Percentiles rank a stretch among this genome's conserved stretches.
phyloP scores from a whole-genome alignment of 495 filamentous ascomycete genomes.

The Aspergillus bridgeri region DNA sequence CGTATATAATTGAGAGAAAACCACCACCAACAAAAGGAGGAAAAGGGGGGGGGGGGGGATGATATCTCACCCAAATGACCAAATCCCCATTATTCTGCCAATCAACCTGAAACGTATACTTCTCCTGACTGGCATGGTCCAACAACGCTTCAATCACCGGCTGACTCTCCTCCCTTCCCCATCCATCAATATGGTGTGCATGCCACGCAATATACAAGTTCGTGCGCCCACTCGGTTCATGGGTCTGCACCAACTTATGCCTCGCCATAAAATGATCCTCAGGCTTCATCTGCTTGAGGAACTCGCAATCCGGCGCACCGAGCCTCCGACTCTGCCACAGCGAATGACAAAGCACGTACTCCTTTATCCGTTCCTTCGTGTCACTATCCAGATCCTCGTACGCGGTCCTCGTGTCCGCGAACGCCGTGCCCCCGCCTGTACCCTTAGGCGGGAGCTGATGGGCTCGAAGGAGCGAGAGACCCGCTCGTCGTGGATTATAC shows the following conservation, averaged over 20 bases:
- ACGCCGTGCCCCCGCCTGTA: conserved; percentile 54
- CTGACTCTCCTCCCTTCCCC: conserved; percentile 28
- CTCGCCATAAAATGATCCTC: conserved; percentile 38
- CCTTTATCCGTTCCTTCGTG: conserved; percentile 38
- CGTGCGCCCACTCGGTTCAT: conserved; percentile 51
- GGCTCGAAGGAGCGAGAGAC: conserved; percentile 52
- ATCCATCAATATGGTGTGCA: conserved; percentile 53
- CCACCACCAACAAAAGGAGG: too few relatives aligned
- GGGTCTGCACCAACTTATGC: conserved; percentile 49
- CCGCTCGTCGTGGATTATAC: conserved; percentile 58
- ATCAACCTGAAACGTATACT: conserved; percentile 43
- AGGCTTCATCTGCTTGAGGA: conserved; percentile 48
- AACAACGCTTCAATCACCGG: conserved; percentile 44
- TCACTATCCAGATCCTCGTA: conserved; percentile 46
- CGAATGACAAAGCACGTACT: conserved; percentile 54
- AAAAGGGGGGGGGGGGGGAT: too few relatives aligned
- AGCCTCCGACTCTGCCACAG: conserved; percentile 52
- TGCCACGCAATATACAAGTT: conserved; percentile 56
- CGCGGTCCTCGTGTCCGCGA: conserved; percentile 54
- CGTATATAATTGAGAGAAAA: too few relatives aligned
- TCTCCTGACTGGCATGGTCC: conserved; percentile 45
- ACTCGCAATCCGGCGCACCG: conserved; percentile 41
- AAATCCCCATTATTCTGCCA: conserved; percentile 51
- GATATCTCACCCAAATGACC: conserved; percentile 47
- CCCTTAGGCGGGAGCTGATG: conserved; percentile 47